Evolutionary conservation across 495 filamentous ascomycete species (phyloP), one percentile per base, ranked within the genome.

Genomic region (Annulohypoxylon maeteangense): DNA sequence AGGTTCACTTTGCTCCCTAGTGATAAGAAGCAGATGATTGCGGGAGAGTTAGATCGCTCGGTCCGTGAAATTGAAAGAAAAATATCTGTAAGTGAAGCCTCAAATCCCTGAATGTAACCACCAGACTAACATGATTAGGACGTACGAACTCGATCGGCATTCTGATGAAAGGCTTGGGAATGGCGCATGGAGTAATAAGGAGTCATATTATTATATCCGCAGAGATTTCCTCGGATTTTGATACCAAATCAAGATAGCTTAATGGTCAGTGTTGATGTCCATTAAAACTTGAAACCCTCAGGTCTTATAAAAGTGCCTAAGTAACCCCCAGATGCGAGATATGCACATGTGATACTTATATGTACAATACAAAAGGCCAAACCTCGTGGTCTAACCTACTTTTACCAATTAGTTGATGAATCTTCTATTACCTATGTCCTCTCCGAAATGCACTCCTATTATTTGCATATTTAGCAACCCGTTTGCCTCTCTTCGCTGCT

Each of bases 11-110:
- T 94, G 51, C 81, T 98, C 66, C 85, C 91, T 32, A 90, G 87
- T 66, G 93, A 97, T 75, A 92, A 90, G 81, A 97, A 97, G 86
- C 89, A 92, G 81, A 94, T 91, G 89, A 96, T 98, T 84, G 95
- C 94, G 2, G 93, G 85, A 47, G 94, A 98, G 79, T 81, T 98
- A 70, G 95, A 97, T 81, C 89, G 95, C 65, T 93, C 90, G 42
- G 91, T 97, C 27, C 82, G 92, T 59, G 94, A 97, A 78, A 93
- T 98, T 67, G 94, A 97, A 85, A 87, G 94, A 60, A 98, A 98
- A 84, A 93, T 98, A 78, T 94, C 92, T 78, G 93, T 94, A 83
- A 82, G 89, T 79, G 31, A 77, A 59, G 29, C 31, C 23, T 16
- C 0, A 12, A 47, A 65, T 27, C 54, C n/a, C 48, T 40, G 6